Percentiles rank a stretch among this genome's conserved stretches.
Evolutionary conservation across 768 basidiomycete genomes (phyloP).

Genomic region (Trametes punicea): DNA sequence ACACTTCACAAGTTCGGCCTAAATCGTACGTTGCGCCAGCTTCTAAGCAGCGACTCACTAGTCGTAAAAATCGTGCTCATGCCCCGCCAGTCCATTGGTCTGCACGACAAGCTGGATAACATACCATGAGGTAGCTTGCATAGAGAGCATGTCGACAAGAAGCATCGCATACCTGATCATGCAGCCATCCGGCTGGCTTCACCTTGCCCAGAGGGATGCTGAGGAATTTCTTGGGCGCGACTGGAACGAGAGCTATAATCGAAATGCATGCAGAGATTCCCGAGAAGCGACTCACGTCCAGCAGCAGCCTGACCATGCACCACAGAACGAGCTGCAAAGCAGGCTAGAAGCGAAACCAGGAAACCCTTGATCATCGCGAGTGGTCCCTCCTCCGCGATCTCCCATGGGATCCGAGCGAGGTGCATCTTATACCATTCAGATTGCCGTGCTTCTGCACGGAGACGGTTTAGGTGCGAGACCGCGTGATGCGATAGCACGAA

Average conservation of each 20-base stretch:
- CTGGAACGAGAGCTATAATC: constrained; percentile 6
- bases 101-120: constrained; percentile 30
- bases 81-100: constrained; percentile 34
- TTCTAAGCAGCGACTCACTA: constrained; percentile 23
- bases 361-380: constrained; percentile 8
- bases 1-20: constrained; percentile 22
- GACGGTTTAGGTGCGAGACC: background rate
- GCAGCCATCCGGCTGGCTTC: constrained; percentile 32
- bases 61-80: constrained; percentile 37
- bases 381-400: background rate
- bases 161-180: constrained; percentile 27
- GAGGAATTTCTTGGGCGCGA: constrained; percentile 31
- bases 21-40: too few species aligned
- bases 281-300: constrained; percentile 6
- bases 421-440: constrained; percentile 9
- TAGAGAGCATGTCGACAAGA: background rate
- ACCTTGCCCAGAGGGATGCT: constrained; percentile 29
- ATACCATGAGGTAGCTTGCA: background rate
- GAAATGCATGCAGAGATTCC: background rate
- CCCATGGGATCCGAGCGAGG: background rate
- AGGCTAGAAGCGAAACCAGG: constrained; percentile 11
- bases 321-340: background rate
- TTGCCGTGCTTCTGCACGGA: background rate
- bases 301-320: constrained; percentile 1
- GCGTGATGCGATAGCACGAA: constrained; percentile 16